Percentiles rank a stretch among this genome's conserved stretches.
phyloP scores from a whole-genome alignment of 2,329 filamentous ascomycete species.

The Cryphonectria nitschkei region DNA sequence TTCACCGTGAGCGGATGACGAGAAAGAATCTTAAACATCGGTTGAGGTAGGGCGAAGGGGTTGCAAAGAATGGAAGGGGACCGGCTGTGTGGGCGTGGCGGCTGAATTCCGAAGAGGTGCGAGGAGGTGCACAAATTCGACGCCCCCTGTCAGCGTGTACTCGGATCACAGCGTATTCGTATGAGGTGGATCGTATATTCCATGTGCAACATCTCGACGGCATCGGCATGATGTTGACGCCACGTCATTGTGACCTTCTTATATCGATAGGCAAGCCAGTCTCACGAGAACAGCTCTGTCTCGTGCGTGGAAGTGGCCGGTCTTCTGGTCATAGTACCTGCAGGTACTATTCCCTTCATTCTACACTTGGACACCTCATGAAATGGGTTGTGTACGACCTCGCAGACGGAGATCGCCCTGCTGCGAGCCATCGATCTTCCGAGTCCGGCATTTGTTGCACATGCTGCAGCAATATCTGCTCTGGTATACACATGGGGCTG shows the following conservation, averaged over 20 bases:
- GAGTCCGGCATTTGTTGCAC: slow-evolving; percentile 13
- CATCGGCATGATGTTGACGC: not conserved
- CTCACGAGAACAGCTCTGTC: not conserved
- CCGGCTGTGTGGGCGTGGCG: not conserved
- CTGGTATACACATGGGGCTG: slow-evolving; percentile 7
- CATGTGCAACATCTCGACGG: not conserved
- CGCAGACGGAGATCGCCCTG: slow-evolving; percentile 19
- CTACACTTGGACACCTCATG: not conserved
- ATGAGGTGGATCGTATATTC: not conserved
- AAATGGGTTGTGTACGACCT: not conserved
- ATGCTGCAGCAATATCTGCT: slow-evolving; percentile 15
- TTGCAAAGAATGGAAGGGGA: not conserved
- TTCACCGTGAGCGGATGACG: not conserved
- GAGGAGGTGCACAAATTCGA: not conserved
- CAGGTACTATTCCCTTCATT: slow-evolving; percentile 7
- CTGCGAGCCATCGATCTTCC: slow-evolving; percentile 24
- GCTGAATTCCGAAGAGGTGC: not conserved
- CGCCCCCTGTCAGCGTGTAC: not conserved
- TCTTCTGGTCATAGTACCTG: not conserved
- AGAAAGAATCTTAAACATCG: not conserved
- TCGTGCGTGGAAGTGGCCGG: not conserved
- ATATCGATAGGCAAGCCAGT: not conserved
- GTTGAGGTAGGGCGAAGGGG: not conserved
- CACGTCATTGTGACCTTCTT: not conserved
- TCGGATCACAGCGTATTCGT: not conserved